Evolutionary conservation across 1,139 yeast species (phyloP).

Genomic region (Geotrichum phurueaensis): DNA sequence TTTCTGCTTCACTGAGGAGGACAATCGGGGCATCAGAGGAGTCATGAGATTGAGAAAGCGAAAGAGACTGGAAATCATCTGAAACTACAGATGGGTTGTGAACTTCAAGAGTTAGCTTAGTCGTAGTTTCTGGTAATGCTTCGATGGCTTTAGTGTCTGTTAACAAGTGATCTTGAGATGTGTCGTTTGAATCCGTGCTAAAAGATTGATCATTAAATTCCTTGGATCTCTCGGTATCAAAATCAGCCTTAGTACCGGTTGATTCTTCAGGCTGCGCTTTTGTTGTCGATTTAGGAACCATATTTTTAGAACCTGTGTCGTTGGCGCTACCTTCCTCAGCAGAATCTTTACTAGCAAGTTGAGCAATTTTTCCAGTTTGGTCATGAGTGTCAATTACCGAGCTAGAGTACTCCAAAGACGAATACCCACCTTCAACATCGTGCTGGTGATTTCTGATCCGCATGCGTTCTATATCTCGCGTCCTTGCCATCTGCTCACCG

Average conservation of each 20-base stretch:
- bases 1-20: constrained; percentile 16
- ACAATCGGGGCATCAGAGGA: constrained; percentile 18
- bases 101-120: background rate
- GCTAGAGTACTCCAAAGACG: background rate
- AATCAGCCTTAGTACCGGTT: constrained; percentile 1
- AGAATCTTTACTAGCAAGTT: constrained; percentile 21
- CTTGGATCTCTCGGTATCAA: constrained; percentile 16
- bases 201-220: constrained; percentile 11
- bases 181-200: background rate
- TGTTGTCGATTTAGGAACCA: constrained; percentile 12
- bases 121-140: background rate
- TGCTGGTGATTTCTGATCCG: constrained; percentile 34
- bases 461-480: constrained; percentile 66
- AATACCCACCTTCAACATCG: constrained; percentile 7
- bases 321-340: constrained; percentile 24
- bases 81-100: background rate
- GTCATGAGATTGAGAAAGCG: constrained; percentile 27
- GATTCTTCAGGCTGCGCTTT: constrained; percentile 6
- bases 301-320: constrained; percentile 9
- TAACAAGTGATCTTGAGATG: background rate
- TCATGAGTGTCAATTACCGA: background rate
- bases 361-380: background rate
- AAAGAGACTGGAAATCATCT: background rate
- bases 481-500: constrained; percentile 71
- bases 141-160: background rate